phyloP scores from a whole-genome alignment of 2,329 filamentous ascomycete species.

The Botryotinia calthae region DNA sequence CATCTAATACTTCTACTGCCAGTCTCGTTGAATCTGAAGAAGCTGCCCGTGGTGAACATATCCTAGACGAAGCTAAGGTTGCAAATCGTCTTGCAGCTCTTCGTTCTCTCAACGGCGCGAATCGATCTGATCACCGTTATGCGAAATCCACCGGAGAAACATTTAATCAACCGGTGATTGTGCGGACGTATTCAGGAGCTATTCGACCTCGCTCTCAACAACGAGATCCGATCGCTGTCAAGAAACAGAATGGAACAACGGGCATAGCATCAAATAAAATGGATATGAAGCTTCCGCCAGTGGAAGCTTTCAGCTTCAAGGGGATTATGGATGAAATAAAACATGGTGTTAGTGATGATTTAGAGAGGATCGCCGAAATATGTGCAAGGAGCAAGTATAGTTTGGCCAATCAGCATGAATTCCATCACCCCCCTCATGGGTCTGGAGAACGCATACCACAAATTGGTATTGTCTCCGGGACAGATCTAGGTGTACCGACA shows the following conservation, averaged over 20 bases:
- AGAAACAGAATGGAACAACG: slow-evolving; percentile 32
- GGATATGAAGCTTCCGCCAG: slow-evolving; percentile 53
- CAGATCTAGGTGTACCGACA: slow-evolving; percentile 48
- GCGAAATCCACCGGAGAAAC: slow-evolving; percentile 57
- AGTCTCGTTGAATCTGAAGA: slow-evolving; percentile 39
- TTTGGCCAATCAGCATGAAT: slow-evolving; percentile 64
- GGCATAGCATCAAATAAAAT: slow-evolving; percentile 30
- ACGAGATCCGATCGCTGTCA: slow-evolving; percentile 32
- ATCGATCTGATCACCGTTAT: slow-evolving; percentile 47
- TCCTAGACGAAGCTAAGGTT: slow-evolving; percentile 53
- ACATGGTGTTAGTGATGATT: slow-evolving; percentile 52
- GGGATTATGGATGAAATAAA: slow-evolving; percentile 58
- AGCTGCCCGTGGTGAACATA: slow-evolving; percentile 38
- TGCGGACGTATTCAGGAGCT: slow-evolving; percentile 59
- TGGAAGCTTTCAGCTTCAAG: slow-evolving; percentile 64
- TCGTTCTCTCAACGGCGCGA: slow-evolving; percentile 52
- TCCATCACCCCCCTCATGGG: slow-evolving; percentile 61
- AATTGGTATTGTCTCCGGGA: slow-evolving; percentile 27
- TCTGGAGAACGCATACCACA: slow-evolving; percentile 51
- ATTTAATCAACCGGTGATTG: slow-evolving; percentile 64
- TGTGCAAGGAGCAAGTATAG: slow-evolving; percentile 64
- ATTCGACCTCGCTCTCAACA: slow-evolving; percentile 39
- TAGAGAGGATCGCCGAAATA: slow-evolving; percentile 65
- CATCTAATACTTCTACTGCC: slow-evolving; percentile 36
- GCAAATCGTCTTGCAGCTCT: slow-evolving; percentile 58